Evolutionary conservation across 345 rosid species (phyloP), one percentile per base, ranked within the genome.

Genomic region (Aurinia saxatilis): DNA sequence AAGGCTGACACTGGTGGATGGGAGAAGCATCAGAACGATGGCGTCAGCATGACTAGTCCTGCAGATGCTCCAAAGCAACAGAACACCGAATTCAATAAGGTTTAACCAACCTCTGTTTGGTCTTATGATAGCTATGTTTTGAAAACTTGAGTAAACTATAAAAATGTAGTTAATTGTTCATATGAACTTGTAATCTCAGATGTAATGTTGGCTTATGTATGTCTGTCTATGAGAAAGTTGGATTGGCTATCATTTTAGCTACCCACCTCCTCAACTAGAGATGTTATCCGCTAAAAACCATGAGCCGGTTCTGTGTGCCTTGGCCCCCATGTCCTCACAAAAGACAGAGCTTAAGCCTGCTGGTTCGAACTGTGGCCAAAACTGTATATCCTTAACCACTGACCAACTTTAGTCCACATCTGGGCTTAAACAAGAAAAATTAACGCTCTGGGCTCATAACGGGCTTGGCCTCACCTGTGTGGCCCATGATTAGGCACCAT

Each of bases 1-100:
- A 87, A 81, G 73, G 95, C 98, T 33, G 95, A 87, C 49, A 92
- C 98, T 1, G 98, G 96, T 34, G 96, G 96, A 49, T 89, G 98
- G 98, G 78, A 81, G 79, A 92, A 87, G 70, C 98, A 92, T 70
- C 84, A 44, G 21, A 87, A 80, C 23, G 98, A 87, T 59, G 96
- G 82, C 61, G 68, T 88, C 81, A 10, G 15, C 10, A 63, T 63
- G 69, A 16, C 70, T 25, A 25, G 23, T 23, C 31, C 79, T 50
- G 13, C 78, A 36, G 66, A 61, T 62, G 76, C 75, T 71, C 72
- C 84, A 8, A 78, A 71, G 61, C 87, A 65, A 18, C 84, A 73
- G 8, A 18, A 60, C 35, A 39, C 79, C 16, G 91, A 81, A 27
- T 78, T 73, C 34, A 77, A 66, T 60, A 86, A 88, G 65, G 86